Evolutionary conservation across 2,329 filamentous ascomycete species (phyloP).

Genomic region (Cladosporium oxysporum): DNA sequence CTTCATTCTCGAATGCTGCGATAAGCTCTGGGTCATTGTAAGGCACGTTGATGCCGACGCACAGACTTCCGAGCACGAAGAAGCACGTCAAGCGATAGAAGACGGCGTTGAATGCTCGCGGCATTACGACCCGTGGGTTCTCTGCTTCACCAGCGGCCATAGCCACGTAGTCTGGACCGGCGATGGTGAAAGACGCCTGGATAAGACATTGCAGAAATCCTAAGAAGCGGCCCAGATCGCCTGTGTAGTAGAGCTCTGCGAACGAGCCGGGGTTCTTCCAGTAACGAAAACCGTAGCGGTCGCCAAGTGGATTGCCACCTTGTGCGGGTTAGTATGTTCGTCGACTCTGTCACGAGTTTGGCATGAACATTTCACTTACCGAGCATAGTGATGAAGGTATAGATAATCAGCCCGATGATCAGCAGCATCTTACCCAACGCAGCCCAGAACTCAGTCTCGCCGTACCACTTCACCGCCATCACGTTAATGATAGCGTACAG

Average conservation of each 20-base stretch:
- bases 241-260: slow-evolving; percentile 61
- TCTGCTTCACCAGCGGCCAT: slow-evolving; percentile 69
- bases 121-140: slow-evolving; percentile 69
- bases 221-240: slow-evolving; percentile 68
- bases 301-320: slow-evolving; percentile 67
- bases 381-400: slow-evolving; percentile 81
- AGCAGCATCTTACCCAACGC: slow-evolving; percentile 62
- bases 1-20: slow-evolving; percentile 59
- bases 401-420: slow-evolving; percentile 69
- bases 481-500: slow-evolving; percentile 66
- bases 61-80: slow-evolving; percentile 73
- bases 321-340: neutral
- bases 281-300: slow-evolving; percentile 72
- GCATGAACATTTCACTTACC: slow-evolving; percentile 36
- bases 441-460: slow-evolving; percentile 73
- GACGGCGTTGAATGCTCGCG: slow-evolving; percentile 73
- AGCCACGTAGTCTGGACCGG: slow-evolving; percentile 67
- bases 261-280: slow-evolving; percentile 63
- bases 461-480: slow-evolving; percentile 72
- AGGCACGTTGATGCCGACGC: slow-evolving; percentile 70
- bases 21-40: slow-evolving; percentile 65
- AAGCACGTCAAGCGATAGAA: slow-evolving; percentile 77
- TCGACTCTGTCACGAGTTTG: neutral
- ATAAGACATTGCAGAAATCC: slow-evolving; percentile 78
- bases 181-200: slow-evolving; percentile 67